Evolutionary conservation across 2,329 filamentous ascomycete species (phyloP).

Genomic region (Aspergillus quadrilineatus): DNA sequence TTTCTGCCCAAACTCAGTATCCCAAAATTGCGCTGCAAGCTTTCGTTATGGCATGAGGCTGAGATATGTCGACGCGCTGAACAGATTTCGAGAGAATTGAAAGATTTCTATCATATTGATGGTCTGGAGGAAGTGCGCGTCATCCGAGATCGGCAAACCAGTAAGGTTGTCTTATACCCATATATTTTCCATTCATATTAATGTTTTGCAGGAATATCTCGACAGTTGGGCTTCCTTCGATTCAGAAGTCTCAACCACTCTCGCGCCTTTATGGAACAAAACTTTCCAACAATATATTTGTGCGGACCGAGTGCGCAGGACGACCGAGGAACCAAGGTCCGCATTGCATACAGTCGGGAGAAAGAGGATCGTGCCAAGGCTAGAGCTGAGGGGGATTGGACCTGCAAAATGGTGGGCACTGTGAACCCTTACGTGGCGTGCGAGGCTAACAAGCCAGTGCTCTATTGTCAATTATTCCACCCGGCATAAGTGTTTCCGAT

Average conservation of each 20-base stretch:
- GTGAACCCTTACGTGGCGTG: not conserved
- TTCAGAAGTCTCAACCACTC: slow-evolving; percentile 52
- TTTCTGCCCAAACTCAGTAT: slow-evolving; percentile 8
- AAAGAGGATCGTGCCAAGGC: slow-evolving; percentile 51
- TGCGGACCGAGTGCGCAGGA: slow-evolving; percentile 46
- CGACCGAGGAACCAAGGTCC: slow-evolving; percentile 45
- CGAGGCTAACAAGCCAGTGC: slow-evolving; percentile 44
- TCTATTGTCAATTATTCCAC: slow-evolving; percentile 57
- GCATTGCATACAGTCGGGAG: slow-evolving; percentile 55
- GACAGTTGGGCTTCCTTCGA: slow-evolving; percentile 57
- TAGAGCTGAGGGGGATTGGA: slow-evolving; percentile 57
- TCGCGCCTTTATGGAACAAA: slow-evolving; percentile 53
- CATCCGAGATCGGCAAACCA: slow-evolving; percentile 59
- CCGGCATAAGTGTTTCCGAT: slow-evolving; percentile 58
- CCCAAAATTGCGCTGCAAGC: slow-evolving; percentile 19
- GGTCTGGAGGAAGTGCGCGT: slow-evolving; percentile 58
- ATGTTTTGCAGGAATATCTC: slow-evolving; percentile 49
- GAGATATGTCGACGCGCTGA: slow-evolving; percentile 40
- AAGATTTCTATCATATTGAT: slow-evolving; percentile 51
- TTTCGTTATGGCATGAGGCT: slow-evolving; percentile 37
- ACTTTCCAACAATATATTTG: slow-evolving; percentile 52
- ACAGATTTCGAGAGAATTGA: slow-evolving; percentile 59
- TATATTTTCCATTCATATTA: slow-evolving; percentile 5
- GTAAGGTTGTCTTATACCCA: slow-evolving; percentile 35
- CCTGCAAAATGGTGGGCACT: slow-evolving; percentile 51